These are phyloP conservation scores for Xylariaceae sp. DNA, from an alignment of 2,329 filamentous ascomycete genomes.

Conservation along the genomic window DNA sequence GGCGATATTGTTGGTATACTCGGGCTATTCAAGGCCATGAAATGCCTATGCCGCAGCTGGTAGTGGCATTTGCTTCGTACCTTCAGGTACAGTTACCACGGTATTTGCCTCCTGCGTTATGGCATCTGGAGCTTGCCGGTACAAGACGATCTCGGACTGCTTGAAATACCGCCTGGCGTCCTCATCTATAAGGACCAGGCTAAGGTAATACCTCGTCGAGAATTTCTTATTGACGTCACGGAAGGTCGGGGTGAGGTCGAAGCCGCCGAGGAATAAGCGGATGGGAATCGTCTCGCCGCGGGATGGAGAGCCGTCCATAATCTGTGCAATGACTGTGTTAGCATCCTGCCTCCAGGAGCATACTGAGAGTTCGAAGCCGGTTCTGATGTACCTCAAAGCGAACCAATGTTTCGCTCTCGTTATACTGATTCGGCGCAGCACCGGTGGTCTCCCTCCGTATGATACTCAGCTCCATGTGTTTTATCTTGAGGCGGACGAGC, in stretches of 20 bases:
- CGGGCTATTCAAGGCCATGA: not conserved
- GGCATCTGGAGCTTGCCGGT: constrained; percentile 69
- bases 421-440: constrained; percentile 96
- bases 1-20: not conserved
- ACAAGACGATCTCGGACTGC: constrained; percentile 97
- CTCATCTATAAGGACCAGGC: constrained; percentile 92
- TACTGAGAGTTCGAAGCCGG: not conserved
- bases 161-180: constrained; percentile 98
- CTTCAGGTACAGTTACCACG: constrained; percentile 39
- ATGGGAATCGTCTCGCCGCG: constrained; percentile 94
- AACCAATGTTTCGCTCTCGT: constrained; percentile 96
- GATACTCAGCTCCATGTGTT: constrained; percentile 99
- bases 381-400: constrained; percentile 71
- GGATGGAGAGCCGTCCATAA: constrained; percentile 99
- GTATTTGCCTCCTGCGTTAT: constrained; percentile 44
- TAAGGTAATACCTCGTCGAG: constrained; percentile 95
- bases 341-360: not conserved
- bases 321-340: constrained; percentile 46
- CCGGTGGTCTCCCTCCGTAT: constrained; percentile 96
- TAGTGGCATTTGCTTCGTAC: constrained; percentile 23
- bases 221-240: constrained; percentile 99
- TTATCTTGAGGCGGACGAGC: constrained; percentile 95
- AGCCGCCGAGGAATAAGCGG: constrained; percentile 91
- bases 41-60: constrained; percentile 21
- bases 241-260: constrained; percentile 96